Evolutionary conservation across 2,329 filamentous ascomycete genomes (phyloP), one percentile per base, ranked within the genome.

Genomic region (Stagonosporopsis tanaceti): DNA sequence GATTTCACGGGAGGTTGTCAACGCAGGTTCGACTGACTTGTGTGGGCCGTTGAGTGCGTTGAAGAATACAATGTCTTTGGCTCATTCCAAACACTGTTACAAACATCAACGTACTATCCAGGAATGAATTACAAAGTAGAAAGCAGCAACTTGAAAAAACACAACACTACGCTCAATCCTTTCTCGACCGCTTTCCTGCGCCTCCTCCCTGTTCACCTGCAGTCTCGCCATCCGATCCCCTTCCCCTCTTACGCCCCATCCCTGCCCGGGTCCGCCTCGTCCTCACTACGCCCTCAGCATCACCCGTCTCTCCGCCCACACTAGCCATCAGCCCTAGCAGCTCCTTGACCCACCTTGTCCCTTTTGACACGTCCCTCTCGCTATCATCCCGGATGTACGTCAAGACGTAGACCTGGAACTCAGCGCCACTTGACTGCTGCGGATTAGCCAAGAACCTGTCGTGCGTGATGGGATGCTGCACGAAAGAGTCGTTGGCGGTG

Each of bases 361-460:
- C 37, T 15, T n/a, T 17, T n/a, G 14, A 17, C 22, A 27, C 14
- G 9, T 25, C 9, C 17, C 34, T 24, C 9, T 20, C 47, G 40
- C 47, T 40, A 25, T 39, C 47, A 28, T 45, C 42, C 9, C 42
- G 9, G 17, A 45, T 45, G 28, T 45, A 45, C 15, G 42, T 45
- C 42, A 45, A 34, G 42, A 45, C 12, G 12, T 45, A 45, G 6
- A 22, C 28, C 42, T 45, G 42, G 17, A 45, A 45, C 2, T 28
- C 25, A 15, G 11, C 24, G 7, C 17, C 15, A 11, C 14, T 6
- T 7, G 28, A 34, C 9, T 12, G 42, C 9, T 32, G 44, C 6
- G 44, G 44, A 11, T 47, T 47, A 8, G 17, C 8, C 22, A 34
- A 14, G 30, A 37, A 47, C 20, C 34, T 12, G 4, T 14, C 44